Percentiles rank a stretch among this genome's conserved stretches.
Conservation (phyloP, 495 filamentous ascomycete genomes). For the Neurospora discreta region DNA sequence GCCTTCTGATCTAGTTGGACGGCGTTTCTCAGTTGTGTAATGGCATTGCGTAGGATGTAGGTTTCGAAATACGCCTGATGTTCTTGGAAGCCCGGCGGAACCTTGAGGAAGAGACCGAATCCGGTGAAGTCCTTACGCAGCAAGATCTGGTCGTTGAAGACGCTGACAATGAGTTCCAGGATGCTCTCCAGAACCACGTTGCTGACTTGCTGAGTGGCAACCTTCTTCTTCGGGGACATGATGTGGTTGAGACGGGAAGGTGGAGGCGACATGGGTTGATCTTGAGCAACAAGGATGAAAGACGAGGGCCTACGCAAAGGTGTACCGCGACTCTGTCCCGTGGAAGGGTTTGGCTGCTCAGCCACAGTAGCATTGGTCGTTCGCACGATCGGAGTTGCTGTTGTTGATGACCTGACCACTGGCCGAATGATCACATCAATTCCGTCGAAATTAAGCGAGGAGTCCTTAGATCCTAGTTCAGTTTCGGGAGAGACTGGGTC, state of each 20-base stretch:
- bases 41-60: conserved; percentile 65
- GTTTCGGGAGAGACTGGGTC: conserved; percentile 70
- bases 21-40: conserved; percentile 57
- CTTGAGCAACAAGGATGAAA: conserved; percentile 75
- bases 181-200: conserved; percentile 65
- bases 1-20: conserved; percentile 59
- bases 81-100: conserved; percentile 83
- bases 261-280: conserved; percentile 40
- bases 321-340: conserved; percentile 36
- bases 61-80: conserved; percentile 93
- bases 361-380: conserved; percentile 51
- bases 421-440: conserved; percentile 73
- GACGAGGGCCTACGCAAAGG: conserved; percentile 68
- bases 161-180: conserved; percentile 58
- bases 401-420: conserved; percentile 42
- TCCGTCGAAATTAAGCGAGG: conserved; percentile 72
- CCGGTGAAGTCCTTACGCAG: conserved; percentile 82
- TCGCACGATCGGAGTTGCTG: conserved; percentile 53
- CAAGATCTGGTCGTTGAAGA: conserved; percentile 76
- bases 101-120: conserved; percentile 77
- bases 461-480: conserved; percentile 70
- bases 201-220: conserved; percentile 40
- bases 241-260: conserved; percentile 51
- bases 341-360: conserved; percentile 25
- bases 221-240: conserved; percentile 44